Evolutionary conservation across 2,329 filamentous ascomycete genomes (phyloP).

Genomic region (Emericellopsis atlantica): DNA sequence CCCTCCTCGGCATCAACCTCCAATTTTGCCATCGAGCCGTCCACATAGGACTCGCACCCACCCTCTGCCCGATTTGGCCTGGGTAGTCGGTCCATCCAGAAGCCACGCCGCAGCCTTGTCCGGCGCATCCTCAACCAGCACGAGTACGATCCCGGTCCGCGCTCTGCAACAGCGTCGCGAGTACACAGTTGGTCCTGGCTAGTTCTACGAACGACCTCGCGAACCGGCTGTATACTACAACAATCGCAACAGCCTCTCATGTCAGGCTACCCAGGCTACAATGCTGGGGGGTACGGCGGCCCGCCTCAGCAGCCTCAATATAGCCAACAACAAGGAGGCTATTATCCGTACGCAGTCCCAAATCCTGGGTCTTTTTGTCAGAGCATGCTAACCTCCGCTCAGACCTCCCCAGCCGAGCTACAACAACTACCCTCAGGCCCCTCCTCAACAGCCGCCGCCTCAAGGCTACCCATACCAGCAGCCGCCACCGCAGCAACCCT

Average conservation of each 20-base stretch:
- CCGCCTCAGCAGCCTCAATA: conserved; percentile 24
- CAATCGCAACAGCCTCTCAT: conserved; percentile 22
- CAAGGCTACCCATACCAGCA: conserved; percentile 19
- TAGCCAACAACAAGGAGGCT: conserved; percentile 27
- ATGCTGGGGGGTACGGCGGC: conserved; percentile 29
- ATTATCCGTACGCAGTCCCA: conserved; percentile 33
- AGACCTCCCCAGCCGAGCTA: conserved; percentile 31
- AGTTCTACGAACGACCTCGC: not conserved
- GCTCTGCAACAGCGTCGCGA: not conserved
- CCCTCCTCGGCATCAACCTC: too few species aligned
- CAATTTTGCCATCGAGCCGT: too few species aligned
- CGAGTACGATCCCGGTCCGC: too few species aligned
- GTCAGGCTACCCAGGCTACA: conserved; percentile 51
- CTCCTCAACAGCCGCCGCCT: conserved; percentile 29
- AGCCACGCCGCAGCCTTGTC: too few species aligned
- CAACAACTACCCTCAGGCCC: conserved; percentile 27
- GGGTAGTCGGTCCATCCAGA: too few species aligned
- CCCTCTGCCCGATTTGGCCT: too few species aligned
- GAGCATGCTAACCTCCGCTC: conserved; percentile 1
- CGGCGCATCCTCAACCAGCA: too few species aligned
- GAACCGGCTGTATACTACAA: not conserved
- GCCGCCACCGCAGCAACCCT: conserved; percentile 35
- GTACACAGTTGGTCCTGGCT: not conserved
- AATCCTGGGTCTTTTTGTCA: not conserved
- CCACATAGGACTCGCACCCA: too few species aligned